phyloP scores from a whole-genome alignment of 192 early-diverging fungal species.

The Geranomyces michiganensis region DNA sequence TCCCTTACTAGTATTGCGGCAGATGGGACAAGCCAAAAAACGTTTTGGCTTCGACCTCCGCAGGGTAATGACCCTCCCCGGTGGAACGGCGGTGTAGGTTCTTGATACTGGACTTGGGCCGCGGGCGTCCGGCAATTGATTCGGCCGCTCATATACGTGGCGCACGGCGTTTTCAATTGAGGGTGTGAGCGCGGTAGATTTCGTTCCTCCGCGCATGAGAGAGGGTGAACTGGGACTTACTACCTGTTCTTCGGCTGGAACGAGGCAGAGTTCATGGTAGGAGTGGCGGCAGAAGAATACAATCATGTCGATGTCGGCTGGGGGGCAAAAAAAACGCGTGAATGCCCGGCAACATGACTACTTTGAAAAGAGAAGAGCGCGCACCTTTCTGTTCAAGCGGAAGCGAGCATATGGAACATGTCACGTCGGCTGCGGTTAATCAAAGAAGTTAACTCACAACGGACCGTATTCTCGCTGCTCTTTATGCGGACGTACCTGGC shows the following conservation, averaged over 20 bases:
- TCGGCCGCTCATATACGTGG: constrained; percentile 16
- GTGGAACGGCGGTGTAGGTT: neutral
- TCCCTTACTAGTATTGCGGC: neutral
- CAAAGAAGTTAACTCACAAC: neutral
- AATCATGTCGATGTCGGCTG: constrained; percentile 46
- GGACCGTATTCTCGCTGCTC: neutral
- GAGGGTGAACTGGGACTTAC: neutral
- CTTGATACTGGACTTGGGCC: neutral
- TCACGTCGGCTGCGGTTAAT: constrained; percentile 19
- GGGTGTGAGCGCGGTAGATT: neutral
- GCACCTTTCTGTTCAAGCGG: constrained; percentile 38
- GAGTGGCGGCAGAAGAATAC: constrained; percentile 92
- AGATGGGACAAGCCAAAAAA: constrained; percentile 3
- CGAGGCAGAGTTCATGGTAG: constrained; percentile 84
- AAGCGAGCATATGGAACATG: constrained; percentile 35
- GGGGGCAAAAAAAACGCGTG: constrained; percentile 13
- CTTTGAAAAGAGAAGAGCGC: constrained; percentile 17
- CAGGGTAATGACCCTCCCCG: neutral
- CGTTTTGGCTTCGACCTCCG: neutral
- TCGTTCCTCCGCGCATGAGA: neutral
- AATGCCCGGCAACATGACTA: neutral
- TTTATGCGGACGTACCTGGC: constrained; percentile 5
- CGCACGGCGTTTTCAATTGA: constrained; percentile 10
- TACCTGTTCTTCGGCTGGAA: constrained; percentile 6
- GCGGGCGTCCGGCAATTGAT: neutral